phyloP scores from a whole-genome alignment of 2,329 filamentous ascomycete species.

The Hypoxylon sp. region DNA sequence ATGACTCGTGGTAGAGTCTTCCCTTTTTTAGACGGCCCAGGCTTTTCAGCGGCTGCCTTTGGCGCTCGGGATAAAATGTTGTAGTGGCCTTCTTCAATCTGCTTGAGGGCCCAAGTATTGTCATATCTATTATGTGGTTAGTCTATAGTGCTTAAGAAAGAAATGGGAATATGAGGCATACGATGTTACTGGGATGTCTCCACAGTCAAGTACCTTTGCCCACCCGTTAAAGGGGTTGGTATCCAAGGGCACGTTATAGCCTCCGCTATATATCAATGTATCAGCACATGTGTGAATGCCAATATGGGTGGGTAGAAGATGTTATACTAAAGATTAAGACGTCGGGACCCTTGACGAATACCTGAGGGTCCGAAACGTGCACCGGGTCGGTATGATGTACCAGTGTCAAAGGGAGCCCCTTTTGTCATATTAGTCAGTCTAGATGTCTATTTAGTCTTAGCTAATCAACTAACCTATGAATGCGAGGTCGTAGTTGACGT shows the following conservation, averaged over 20 bases:
- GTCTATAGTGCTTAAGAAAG: background rate
- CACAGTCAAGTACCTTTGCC: conserved; percentile 85
- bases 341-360: conserved; percentile 87
- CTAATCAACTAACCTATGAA: conserved; percentile 76
- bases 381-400: conserved; percentile 86
- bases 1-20: conserved; percentile 86
- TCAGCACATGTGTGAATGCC: conserved; percentile 45
- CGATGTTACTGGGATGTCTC: conserved; percentile 88
- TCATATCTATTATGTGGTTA: conserved; percentile 73
- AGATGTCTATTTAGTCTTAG: background rate
- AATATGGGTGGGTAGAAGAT: conserved; percentile 48
- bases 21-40: conserved; percentile 78
- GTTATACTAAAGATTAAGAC: conserved; percentile 85
- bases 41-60: conserved; percentile 75
- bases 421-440: conserved; percentile 27
- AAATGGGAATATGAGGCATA: conserved; percentile 60
- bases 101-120: conserved; percentile 83
- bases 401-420: conserved; percentile 89
- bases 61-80: conserved; percentile 79
- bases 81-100: conserved; percentile 90
- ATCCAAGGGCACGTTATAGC: conserved; percentile 86
- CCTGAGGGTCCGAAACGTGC: conserved; percentile 88
- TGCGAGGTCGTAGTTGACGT: conserved; percentile 85
- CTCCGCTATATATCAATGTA: conserved; percentile 71
- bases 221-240: conserved; percentile 87